These are phyloP conservation scores for Mycena rosella DNA, from an alignment of 768 basidiomycete species.

Conservation along the genomic window DNA sequence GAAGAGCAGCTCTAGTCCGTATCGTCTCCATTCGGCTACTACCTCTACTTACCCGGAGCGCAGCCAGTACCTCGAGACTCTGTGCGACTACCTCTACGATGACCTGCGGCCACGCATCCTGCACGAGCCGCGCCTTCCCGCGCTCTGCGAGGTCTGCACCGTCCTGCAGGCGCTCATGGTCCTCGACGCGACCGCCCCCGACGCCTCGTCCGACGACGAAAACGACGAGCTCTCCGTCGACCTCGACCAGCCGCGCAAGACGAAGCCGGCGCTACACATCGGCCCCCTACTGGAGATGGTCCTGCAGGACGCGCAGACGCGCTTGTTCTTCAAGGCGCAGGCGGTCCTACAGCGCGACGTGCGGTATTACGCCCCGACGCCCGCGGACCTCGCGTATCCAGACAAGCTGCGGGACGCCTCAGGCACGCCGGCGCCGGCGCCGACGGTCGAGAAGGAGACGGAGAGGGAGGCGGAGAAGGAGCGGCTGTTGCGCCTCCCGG, in stretches of 20 bases:
- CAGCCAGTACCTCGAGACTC: slow-evolving; percentile 89
- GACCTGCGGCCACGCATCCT: slow-evolving; percentile 95
- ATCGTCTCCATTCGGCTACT: neutral
- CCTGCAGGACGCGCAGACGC: slow-evolving; percentile 95
- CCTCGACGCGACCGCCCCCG: slow-evolving; percentile 74
- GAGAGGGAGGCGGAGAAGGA: neutral
- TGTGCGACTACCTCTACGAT: slow-evolving; percentile 96
- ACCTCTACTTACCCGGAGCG: neutral
- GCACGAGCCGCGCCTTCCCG: slow-evolving; percentile 89
- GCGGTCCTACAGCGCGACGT: slow-evolving; percentile 92
- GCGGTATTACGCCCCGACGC: slow-evolving; percentile 80
- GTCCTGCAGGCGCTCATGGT: slow-evolving; percentile 97
- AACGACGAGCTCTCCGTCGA: slow-evolving; percentile 36
- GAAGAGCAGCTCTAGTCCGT: slow-evolving; percentile 71
- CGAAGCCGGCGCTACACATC: slow-evolving; percentile 71
- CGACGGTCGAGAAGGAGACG: neutral
- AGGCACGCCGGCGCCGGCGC: slow-evolving; percentile 10
- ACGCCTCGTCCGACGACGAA: slow-evolving; percentile 44
- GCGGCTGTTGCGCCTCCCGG: slow-evolving; percentile 77
- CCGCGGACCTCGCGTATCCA: slow-evolving; percentile 89
- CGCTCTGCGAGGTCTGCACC: slow-evolving; percentile 95
- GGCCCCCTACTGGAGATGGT: slow-evolving; percentile 46
- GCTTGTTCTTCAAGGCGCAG: slow-evolving; percentile 96
- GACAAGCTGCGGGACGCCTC: slow-evolving; percentile 78
- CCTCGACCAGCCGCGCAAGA: slow-evolving; percentile 21